Evolutionary conservation across 306 rosid genomes (phyloP).

Genomic region (Quercus variabilis): DNA sequence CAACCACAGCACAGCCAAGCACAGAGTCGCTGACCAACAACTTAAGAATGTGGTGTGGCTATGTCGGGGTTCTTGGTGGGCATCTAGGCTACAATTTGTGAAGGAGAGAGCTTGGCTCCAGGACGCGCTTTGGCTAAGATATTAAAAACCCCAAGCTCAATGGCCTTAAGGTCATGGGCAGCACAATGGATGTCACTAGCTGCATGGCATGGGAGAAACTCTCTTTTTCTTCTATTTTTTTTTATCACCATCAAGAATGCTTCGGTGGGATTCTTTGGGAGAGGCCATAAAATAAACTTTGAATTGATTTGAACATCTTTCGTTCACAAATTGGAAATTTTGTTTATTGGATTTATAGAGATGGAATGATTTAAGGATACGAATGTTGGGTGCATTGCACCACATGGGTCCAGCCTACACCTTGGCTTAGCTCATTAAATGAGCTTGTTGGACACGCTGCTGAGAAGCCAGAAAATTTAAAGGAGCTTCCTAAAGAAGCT

Average conservation of each 20-base stretch:
- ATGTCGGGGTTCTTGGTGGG: not conserved
- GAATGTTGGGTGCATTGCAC: no score
- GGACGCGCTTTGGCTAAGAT: not conserved
- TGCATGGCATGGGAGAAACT: not conserved
- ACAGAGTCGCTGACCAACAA: constrained; percentile 19
- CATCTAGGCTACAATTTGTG: not conserved
- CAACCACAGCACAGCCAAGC: constrained; percentile 20
- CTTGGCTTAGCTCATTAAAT: no score
- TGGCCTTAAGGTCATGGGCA: not conserved
- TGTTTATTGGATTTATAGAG: no score
- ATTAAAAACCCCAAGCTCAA: not conserved
- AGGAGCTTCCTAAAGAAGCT: no score
- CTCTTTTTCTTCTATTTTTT: not conserved
- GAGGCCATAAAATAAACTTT: not conserved
- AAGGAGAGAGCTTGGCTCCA: not conserved
- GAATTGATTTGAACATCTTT: no score
- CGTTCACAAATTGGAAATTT: no score
- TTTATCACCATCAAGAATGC: not conserved
- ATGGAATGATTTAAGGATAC: no score
- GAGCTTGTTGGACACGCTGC: no score
- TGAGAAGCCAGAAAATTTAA: no score
- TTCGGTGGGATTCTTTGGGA: not conserved
- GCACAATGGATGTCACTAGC: not conserved
- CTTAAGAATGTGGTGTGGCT: not conserved
- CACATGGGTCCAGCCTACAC: no score